Percentiles rank a stretch among this genome's conserved stretches.
These are phyloP conservation scores for Saccharomycopsis sp. DNA, from an alignment of 805 yeast species.

Conservation along the genomic window DNA sequence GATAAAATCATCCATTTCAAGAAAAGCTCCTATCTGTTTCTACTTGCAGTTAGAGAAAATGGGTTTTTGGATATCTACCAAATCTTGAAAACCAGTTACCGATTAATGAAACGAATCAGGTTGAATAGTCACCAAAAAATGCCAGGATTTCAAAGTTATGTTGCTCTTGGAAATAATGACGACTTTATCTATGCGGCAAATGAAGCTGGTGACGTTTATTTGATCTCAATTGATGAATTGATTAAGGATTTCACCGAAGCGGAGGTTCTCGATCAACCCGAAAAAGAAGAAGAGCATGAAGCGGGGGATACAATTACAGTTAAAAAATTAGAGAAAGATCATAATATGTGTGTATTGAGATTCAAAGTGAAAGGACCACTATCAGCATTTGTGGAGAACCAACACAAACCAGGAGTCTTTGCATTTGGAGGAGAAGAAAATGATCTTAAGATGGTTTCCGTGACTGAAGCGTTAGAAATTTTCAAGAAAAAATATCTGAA, in stretches of 20 bases:
- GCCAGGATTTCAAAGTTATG: conserved; percentile 7
- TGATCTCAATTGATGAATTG: conserved; percentile 13
- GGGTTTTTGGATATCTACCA: conserved; percentile 8
- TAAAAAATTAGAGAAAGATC: conserved; percentile 1
- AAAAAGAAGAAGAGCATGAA: conserved; percentile 1
- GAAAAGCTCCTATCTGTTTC: neutral
- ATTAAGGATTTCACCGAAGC: neutral
- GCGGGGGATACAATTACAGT: neutral
- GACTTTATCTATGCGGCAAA: conserved; percentile 13
- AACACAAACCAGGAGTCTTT: conserved; percentile 35
- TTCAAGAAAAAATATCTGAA: conserved; percentile 23
- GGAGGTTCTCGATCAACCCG: conserved; percentile 1
- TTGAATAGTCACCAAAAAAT: neutral
- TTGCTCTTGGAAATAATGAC: conserved; percentile 10
- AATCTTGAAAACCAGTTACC: neutral
- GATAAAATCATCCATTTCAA: conserved; percentile 3
- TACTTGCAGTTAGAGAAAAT: conserved; percentile 13
- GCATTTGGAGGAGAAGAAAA: conserved; percentile 87
- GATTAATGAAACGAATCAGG: neutral
- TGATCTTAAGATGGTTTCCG: conserved; percentile 47
- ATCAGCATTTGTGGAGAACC: conserved; percentile 9
- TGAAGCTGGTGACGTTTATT: conserved; percentile 12
- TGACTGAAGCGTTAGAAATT: conserved; percentile 27
- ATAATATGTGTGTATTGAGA: conserved; percentile 1
- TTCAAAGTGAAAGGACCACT: conserved; percentile 12